A percentile compares a stretch with the other conserved stretches of the same genome.
These are phyloP conservation scores for Solanum rostratum DNA, from an alignment of 257 asterid species.

Conservation along the genomic window DNA sequence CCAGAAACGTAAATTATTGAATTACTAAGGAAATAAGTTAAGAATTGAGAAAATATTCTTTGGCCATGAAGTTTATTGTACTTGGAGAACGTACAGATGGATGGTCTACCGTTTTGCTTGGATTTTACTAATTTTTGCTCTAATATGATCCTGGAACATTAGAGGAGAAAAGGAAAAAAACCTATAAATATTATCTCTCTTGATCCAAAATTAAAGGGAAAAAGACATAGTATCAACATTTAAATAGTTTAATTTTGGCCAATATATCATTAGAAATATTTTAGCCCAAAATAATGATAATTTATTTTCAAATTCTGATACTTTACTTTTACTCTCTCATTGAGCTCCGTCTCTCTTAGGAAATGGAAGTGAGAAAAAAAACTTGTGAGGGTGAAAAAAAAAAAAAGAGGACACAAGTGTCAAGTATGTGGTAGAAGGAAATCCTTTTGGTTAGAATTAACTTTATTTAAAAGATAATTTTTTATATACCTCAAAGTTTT, in stretches of 20 bases:
- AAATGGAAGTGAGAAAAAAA: not conserved
- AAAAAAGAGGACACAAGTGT: not conserved
- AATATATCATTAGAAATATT: not conserved
- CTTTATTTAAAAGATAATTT: too few species aligned
- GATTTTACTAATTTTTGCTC: not conserved
- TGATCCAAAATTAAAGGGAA: not conserved
- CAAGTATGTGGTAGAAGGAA: not conserved
- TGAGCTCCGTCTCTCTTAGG: not conserved
- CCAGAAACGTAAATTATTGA: not conserved
- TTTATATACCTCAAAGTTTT: too few species aligned
- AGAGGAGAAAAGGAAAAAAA: not conserved
- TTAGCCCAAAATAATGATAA: not conserved
- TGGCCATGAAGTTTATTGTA: not conserved
- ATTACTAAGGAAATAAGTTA: not conserved
- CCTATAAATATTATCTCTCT: not conserved
- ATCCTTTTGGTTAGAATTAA: not conserved
- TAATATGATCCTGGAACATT: not conserved
- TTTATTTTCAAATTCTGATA: not conserved
- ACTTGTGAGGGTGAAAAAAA: not conserved
- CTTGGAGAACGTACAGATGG: not conserved
- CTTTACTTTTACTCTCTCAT: not conserved
- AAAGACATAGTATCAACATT: not conserved
- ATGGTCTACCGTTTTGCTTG: not conserved
- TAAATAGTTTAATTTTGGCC: not conserved
- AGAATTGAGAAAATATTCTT: not conserved